These are phyloP conservation scores for Backusella tuberculispora DNA, from an alignment of 192 early-diverging fungal genomes.

Conservation along the genomic window DNA sequence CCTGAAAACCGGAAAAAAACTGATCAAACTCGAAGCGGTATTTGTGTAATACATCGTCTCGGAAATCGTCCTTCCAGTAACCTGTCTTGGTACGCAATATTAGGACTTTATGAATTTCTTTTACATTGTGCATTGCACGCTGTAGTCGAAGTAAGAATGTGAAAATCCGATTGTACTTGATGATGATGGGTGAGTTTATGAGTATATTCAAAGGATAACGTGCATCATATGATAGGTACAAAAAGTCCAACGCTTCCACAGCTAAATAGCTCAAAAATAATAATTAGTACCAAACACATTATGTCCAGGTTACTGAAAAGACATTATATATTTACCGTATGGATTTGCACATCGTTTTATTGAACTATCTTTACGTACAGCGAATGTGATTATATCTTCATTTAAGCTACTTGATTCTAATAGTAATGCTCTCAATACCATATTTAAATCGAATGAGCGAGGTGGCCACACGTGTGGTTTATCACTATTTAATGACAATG, in stretches of 20 bases:
- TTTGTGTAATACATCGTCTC: constrained; percentile 32
- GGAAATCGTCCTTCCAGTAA: not conserved
- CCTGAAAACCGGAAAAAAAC: constrained; percentile 50
- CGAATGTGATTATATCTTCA: constrained; percentile 24
- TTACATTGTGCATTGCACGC: constrained; percentile 39
- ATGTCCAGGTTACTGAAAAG: not conserved
- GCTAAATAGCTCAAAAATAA: not conserved
- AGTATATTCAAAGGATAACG: constrained; percentile 49
- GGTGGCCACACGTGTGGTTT: constrained; percentile 30
- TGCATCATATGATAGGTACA: constrained; percentile 51
- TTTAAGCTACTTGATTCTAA: constrained; percentile 23
- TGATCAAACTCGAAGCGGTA: constrained; percentile 55
- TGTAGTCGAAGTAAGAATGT: constrained; percentile 49
- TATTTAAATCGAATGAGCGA: constrained; percentile 26
- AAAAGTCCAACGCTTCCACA: constrained; percentile 55
- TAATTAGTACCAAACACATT: no score
- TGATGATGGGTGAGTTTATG: constrained; percentile 40
- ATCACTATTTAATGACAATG: not conserved
- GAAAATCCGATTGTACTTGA: constrained; percentile 56
- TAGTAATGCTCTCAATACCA: constrained; percentile 38
- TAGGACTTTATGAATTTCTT: constrained; percentile 41
- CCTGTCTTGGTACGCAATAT: constrained; percentile 29
- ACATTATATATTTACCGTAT: constrained; percentile 37
- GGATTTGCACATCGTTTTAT: constrained; percentile 38
- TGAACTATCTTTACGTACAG: constrained; percentile 4